These are phyloP conservation scores for Amanita muscaria DNA, from an alignment of 768 basidiomycete genomes.

Conservation along the genomic window DNA sequence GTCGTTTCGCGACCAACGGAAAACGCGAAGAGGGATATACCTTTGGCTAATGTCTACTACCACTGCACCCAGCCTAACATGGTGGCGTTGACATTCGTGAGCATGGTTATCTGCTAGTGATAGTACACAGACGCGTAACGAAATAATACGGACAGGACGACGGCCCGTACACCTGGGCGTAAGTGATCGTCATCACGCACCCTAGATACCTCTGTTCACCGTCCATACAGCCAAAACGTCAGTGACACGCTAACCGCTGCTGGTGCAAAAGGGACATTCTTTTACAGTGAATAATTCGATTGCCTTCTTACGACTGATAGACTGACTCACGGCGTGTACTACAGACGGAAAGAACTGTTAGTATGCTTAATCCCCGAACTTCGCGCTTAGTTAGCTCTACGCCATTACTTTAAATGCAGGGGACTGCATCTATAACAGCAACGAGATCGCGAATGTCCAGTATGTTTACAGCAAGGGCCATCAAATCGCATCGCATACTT, in stretches of 20 bases:
- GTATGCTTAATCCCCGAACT: neutral
- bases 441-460: constrained; percentile 14
- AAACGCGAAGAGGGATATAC: neutral
- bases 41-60: constrained; percentile 14
- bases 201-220: neutral
- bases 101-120: neutral
- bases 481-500: constrained; percentile 26
- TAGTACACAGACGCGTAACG: neutral
- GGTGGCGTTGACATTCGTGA: neutral
- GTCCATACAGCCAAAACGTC: constrained; percentile 11
- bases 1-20: neutral
- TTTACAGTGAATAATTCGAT: constrained; percentile 18
- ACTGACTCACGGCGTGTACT: neutral
- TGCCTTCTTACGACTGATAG: neutral
- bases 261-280: constrained; percentile 26
- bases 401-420: constrained; percentile 9
- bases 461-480: constrained; percentile 21
- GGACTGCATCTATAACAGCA: constrained; percentile 21
- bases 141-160: constrained; percentile 15
- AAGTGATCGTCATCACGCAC: constrained; percentile 1
- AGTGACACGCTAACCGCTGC: constrained; percentile 13
- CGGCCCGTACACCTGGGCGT: constrained; percentile 16
- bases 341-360: constrained; percentile 17
- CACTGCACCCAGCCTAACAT: constrained; percentile 19
- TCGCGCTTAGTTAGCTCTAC: neutral